Evolutionary conservation across 805 yeast genomes (phyloP).

Genomic region (Blastobotrys americana): DNA sequence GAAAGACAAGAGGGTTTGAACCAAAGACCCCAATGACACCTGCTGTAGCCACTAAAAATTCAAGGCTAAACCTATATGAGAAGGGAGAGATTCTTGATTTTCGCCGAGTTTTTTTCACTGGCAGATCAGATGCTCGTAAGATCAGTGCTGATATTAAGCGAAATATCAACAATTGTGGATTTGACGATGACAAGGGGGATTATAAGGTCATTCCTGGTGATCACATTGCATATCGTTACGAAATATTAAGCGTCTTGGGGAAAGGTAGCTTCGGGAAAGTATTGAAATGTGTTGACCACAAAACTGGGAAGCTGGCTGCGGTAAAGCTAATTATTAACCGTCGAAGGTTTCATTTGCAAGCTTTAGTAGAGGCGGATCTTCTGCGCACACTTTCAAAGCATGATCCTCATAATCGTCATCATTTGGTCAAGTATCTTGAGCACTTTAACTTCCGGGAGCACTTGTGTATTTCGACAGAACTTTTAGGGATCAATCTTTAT

Average conservation of each 20-base stretch:
- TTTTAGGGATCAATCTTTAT: constrained; percentile 58
- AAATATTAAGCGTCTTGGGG: constrained; percentile 54
- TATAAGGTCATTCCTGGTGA: constrained; percentile 51
- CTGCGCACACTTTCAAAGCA: constrained; percentile 42
- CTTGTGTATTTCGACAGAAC: constrained; percentile 72
- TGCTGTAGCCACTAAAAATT: constrained; percentile 17
- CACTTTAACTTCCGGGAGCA: constrained; percentile 78
- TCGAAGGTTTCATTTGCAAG: constrained; percentile 66
- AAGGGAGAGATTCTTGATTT: constrained; percentile 51
- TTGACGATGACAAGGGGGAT: constrained; percentile 64
- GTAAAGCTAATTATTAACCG: constrained; percentile 71
- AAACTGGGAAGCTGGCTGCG: constrained; percentile 52
- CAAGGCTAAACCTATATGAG: constrained; percentile 45
- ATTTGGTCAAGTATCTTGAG: constrained; percentile 49
- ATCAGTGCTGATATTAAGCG: constrained; percentile 20
- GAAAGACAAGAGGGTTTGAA: constrained; percentile 6
- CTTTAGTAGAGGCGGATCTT: constrained; percentile 67
- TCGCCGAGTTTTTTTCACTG: constrained; percentile 45
- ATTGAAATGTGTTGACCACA: constrained; percentile 60
- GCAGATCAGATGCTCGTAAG: constrained; percentile 28
- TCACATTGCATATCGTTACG: constrained; percentile 70
- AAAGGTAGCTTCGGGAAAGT: constrained; percentile 82
- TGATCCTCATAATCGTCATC: constrained; percentile 29
- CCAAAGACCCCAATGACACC: constrained; percentile 16
- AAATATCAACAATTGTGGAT: constrained; percentile 49